Conservation (phyloP, 2,329 filamentous ascomycete genomes). For the Coccinonectria pachysandricola region DNA sequence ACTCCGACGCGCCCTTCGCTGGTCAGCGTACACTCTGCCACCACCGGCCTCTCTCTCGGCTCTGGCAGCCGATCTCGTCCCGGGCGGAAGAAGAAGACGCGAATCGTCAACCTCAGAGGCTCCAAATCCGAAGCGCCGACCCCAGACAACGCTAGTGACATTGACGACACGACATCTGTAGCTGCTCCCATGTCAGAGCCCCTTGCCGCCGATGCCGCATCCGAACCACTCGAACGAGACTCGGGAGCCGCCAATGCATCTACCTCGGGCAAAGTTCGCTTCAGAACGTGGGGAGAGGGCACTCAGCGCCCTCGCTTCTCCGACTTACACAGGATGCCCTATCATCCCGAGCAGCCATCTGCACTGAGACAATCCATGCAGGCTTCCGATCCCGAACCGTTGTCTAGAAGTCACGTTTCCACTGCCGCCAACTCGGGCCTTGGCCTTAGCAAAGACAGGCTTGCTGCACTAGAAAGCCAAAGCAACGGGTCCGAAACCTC, state of each 20-base stretch:
- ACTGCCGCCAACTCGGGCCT: conserved; percentile 8
- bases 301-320: conserved; percentile 15
- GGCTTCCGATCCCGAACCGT: conserved; percentile 8
- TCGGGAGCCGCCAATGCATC: conserved; percentile 16
- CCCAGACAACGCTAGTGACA: conserved; percentile 36
- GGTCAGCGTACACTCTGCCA: conserved; percentile 49
- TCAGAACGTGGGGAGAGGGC: conserved; percentile 18
- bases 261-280: conserved; percentile 31
- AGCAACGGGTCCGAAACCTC: conserved; percentile 34
- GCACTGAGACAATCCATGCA: conserved; percentile 12
- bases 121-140: conserved; percentile 45
- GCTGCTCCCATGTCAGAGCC: conserved; percentile 52
- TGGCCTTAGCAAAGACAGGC: conserved; percentile 21
- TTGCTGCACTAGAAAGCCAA: conserved; percentile 22
- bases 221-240: conserved; percentile 49
- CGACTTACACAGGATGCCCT: conserved; percentile 12
- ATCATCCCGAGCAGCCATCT: conserved; percentile 15
- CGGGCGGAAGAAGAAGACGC: conserved; percentile 69
- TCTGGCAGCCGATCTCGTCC: conserved; percentile 49
- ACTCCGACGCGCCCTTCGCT: conserved; percentile 60
- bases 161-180: conserved; percentile 45
- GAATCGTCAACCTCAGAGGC: conserved; percentile 71
- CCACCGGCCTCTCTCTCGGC: conserved; percentile 53
- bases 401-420: conserved; percentile 8
- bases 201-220: conserved; percentile 43